Evolutionary conservation across 257 asterid genomes (phyloP).

Genomic region (Gentiana macrophylla): DNA sequence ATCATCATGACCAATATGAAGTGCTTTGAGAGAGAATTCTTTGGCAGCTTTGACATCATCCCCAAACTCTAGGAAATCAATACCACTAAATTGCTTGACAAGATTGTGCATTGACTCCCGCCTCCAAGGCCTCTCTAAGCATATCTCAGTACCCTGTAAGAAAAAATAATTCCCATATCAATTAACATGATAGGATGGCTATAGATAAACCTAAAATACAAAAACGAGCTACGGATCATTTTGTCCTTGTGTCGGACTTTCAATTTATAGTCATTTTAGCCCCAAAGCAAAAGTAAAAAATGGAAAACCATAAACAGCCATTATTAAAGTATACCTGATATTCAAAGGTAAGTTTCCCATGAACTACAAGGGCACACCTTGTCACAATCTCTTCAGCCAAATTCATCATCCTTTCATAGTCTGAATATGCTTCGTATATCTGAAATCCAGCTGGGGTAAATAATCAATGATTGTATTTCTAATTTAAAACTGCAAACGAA

Average conservation of each 20-base stretch:
- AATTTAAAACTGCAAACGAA: not conserved
- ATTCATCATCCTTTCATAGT: slow-evolving; percentile 94
- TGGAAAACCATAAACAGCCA: not conserved
- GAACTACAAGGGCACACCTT: slow-evolving; percentile 80
- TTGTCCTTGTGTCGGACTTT: too few relatives aligned
- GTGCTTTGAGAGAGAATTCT: slow-evolving; percentile 38
- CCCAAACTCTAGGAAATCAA: slow-evolving; percentile 54
- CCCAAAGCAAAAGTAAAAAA: not conserved
- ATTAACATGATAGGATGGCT: not conserved
- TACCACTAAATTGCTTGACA: slow-evolving; percentile 79
- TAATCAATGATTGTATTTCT: not conserved
- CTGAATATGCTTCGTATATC: slow-evolving; percentile 98
- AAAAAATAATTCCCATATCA: slow-evolving; percentile 2
- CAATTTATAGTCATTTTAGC: too few relatives aligned
- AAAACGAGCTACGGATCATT: too few relatives aligned
- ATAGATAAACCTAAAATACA: too few relatives aligned
- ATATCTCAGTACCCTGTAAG: slow-evolving; percentile 68
- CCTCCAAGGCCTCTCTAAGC: slow-evolving; percentile 96
- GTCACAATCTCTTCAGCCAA: slow-evolving; percentile 85
- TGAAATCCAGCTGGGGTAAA: slow-evolving; percentile 13
- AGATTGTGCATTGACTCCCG: slow-evolving; percentile 96
- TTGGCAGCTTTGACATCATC: slow-evolving; percentile 58
- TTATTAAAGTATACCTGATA: slow-evolving; percentile 52
- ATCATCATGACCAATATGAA: slow-evolving; percentile 28
- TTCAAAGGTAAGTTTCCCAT: slow-evolving; percentile 65